These are phyloP conservation scores for Pseudomassariella vexata DNA, from an alignment of 2,329 filamentous ascomycete genomes.

Conservation along the genomic window DNA sequence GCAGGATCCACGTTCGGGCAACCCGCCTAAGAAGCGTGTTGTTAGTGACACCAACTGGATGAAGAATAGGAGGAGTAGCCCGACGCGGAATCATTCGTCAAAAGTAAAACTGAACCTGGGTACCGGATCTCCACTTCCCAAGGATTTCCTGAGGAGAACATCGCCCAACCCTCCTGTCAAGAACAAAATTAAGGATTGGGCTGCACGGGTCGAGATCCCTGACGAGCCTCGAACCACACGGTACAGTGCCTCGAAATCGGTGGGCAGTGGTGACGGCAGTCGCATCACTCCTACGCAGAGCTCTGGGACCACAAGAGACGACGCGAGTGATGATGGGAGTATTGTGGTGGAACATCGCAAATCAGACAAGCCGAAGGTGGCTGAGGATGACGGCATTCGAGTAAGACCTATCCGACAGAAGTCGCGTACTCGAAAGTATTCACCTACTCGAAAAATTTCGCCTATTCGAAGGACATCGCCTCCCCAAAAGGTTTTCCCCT, in stretches of 20 bases:
- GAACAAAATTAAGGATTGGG: conserved; percentile 59
- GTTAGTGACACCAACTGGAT: conserved; percentile 91
- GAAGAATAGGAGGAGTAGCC: conserved; percentile 48
- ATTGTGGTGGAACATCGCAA: conserved; percentile 13
- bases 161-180: conserved; percentile 49
- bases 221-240: conserved; percentile 31
- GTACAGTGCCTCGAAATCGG: conserved; percentile 30
- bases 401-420: conserved; percentile 17
- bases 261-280: conserved; percentile 32
- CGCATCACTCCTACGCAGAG: conserved; percentile 27
- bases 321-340: conserved; percentile 13
- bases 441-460: no score
- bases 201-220: conserved; percentile 45
- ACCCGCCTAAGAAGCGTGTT: conserved; percentile 81
- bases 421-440: no score
- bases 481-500: no score
- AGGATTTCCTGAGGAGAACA: conserved; percentile 50
- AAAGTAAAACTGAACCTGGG: conserved; percentile 25
- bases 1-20: conserved; percentile 37
- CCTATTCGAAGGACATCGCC: no score
- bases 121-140: conserved; percentile 43
- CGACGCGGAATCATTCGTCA: conserved; percentile 35
- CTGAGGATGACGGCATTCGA: conserved; percentile 23
- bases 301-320: no score
- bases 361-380: conserved; percentile 14